Evolutionary conservation across 306 rosid species (phyloP), one percentile per base, ranked within the genome.

Genomic region (Rubus parviflorus): DNA sequence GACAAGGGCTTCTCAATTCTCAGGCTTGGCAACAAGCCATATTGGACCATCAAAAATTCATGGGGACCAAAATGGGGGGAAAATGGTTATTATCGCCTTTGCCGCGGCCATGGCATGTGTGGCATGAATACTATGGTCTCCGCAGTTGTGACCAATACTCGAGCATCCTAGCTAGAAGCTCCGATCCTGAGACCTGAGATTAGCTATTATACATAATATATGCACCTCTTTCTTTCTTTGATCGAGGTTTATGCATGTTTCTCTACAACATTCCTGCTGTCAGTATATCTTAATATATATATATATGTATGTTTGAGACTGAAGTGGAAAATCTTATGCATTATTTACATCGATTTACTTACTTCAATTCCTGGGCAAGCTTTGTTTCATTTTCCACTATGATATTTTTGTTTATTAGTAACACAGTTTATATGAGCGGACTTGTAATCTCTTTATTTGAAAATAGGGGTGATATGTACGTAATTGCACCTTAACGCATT

Each of bases 21-120:
- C 0, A 81, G 98, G 70, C 77, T 92, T 0, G 8, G 89, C 22
- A 75, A 92, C 68, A 80, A 82, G 49, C 97, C 95, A 0, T 90
- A 90, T 37, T 94, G 97, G 98, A 89, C 86, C 25, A 94, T 94
- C 70, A 94, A 94, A 79, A 94, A 94, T 45, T 94, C 98, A 0
- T 94, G 97, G 97, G 97, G 97, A 0, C 51, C 78, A 57, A 41
- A 40, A 15, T 92, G 98, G 98, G 98, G 98, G 0, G 97, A 87
- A 51, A 12, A 70, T 0, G 96, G 98, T 1, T 94, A 90, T 51
- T 90, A 88, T 76, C 81, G 48, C 19, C 90, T 94, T 42, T 92
- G 98, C 30, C 74, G 92, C 14, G 97, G 97, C 38, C 86, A 78
- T 4, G 85, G 83, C 20, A 94, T 94, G 89, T 92, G 97, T 38